Base-by-base conservation (phyloP, 139 green algal genomes). In the Pleodorina starrii region DNA sequence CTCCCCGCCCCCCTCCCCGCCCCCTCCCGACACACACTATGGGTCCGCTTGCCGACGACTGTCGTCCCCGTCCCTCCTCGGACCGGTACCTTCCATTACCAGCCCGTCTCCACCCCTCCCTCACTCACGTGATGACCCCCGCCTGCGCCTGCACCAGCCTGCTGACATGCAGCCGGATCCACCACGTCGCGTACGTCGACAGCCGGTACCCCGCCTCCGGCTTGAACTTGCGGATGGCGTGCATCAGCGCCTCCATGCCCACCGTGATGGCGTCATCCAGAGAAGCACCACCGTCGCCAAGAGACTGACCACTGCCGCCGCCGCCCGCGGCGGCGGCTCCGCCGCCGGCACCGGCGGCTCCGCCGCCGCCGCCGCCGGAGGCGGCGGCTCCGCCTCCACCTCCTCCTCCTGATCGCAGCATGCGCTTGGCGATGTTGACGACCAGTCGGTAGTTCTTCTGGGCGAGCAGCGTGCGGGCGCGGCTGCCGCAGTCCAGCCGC, bases 121-220 rank as follows among this genome's bases (percentile, higher is more conserved):
- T 66, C 25, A 72, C 77, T 54, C 51, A 86, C 74, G 59, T 90
- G 43, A 96, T 86, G 11, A 96, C 90, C 25, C 90, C 84, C 51
- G 63, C 78, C 60, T 96, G 90, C 32, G 95, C 87, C 7, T 87
- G 85, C 43, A 95, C 90, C 50, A 77, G 81, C 80, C 91, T 88
- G 4, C 60, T 91, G 19, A 95, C 69, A 29, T 88, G 46, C 91
- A 99, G 96, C 35, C 95, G 90, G 71, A 99, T 98, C 97, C 97
- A 99, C 97, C 96, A 99, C 60, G 97, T 93, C 9, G 94, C 96
- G 90, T 99, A 99, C n/a, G 97, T 99, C n/a, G 93, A 96, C 84
- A 99, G 96, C 87, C 97, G 97, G 92, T 96, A 98, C 25, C 97
- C 97, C 35, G 93, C 92, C 32, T 59, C 66, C 19, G 91, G 78